Evolutionary conservation across 139 green algal genomes (phyloP), one percentile per base, ranked within the genome.

Genomic region (Tetradesmus lagerheimii): DNA sequence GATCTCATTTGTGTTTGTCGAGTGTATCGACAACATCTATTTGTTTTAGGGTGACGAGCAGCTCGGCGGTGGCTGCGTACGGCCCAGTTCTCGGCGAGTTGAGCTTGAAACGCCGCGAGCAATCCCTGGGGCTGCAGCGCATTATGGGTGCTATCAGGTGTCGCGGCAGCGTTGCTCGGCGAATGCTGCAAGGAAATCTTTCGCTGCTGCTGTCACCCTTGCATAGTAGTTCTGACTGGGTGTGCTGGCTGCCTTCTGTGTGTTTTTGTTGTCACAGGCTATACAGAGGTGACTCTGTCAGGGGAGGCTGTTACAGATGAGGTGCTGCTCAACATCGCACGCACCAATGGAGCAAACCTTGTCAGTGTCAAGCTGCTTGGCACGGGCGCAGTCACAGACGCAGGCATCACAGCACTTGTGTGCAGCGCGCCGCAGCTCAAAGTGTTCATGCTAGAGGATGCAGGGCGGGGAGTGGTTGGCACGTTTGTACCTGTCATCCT

Each of bases 261-360:
- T 18, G 6, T n/a, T 35, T 25, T 2, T 25, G 2, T 67, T 25
- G 15, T 64, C 27, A 35, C 90, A 96, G 94, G 94, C 4, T 96
- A 96, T 53, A 90, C 90, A 11, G 91, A 94, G 8, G 89, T 92
- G 0, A 76, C 41, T 2, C 91, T 95, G 9, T 92, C 88, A 3
- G 94, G 94, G 20, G 94, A 95, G n/a, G 89, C 74, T 16, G 85
- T 94, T 0, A 93, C 86, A 2, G 93, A 96, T 74, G 83, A 84
- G 11, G 79, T 94, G 14, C 62, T 96, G n/a, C n/a, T 57, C 6
- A 53, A 85, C 6, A 82, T 94, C 0, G 79, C 92, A 14, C 9
- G 43, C 37, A 50, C 67, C 0, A 92, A 91, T 18, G 92, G 92
- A n/a, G 0, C 80, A 25, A 74, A 47, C 12, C 76, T 95, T 0